Base-by-base conservation (phyloP, 148 eudicot species). In the Cornus controversa region DNA sequence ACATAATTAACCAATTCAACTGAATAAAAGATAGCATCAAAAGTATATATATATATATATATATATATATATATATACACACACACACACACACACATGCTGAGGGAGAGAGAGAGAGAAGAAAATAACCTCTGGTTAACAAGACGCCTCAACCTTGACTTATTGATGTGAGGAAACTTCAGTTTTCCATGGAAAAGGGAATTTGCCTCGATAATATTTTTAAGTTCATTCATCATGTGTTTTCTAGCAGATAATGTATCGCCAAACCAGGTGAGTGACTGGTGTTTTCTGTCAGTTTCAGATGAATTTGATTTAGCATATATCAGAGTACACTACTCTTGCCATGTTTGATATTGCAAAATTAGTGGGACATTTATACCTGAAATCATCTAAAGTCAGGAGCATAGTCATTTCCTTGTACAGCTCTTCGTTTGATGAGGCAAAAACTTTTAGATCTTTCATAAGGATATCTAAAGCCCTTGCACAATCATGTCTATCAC, bases 361-460 rank as follows among this genome's bases (percentile, higher is more conserved):
- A 54, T 23, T 50, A 28, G 2, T 31, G n/a, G 2, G 15, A 28
- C 6, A 29, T 67, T 47, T 8, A 13, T 25, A 77, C 84, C 78
- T 69, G 81, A 78, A 78, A 70, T 82, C 69, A 64, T 73, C 81
- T 24, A 50, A 63, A 58, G 81, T 78, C 29, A 82, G 75, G 25
- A 81, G 73, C 71, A 66, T 73, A 31, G 80, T 60, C 73, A 81
- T 72, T 50, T 82, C 81, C 71, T 82, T 78, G 57, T 72, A 78
- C 42, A 78, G 60, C 60, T 78, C 78, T 42, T 78, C 75, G 54
- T 78, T 73, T 18, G 67, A 24, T 23, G 42, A 20, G 58, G 78
- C 70, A 16, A 82, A 82, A 73, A 62, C 78, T 75, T 82, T 69
- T 70, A 82, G 37, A 26, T 82, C 84, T 42, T 78, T 74, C 69